Evolutionary conservation across 1,139 yeast species (phyloP), one percentile per base, ranked within the genome.

Genomic region (Lodderomyces beijingensis): DNA sequence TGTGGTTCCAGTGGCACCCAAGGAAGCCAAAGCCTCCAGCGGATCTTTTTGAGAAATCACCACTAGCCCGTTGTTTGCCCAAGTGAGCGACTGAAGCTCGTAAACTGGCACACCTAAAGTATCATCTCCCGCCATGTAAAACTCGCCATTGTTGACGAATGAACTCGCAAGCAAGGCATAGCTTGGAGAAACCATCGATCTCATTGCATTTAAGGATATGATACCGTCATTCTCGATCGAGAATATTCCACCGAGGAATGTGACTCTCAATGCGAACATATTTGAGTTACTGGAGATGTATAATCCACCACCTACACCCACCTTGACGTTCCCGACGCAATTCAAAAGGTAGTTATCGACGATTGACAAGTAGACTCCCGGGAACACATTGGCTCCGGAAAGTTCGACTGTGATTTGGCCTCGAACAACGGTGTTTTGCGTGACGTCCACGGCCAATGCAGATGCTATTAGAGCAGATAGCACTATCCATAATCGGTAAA

Each of bases 331-430:
- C 11, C 62, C 62, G 15, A 46, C 43, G 28, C 51, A 39, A 3
- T 47, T 34, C 14, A 51, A 39, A 25, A 43, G 31, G 13, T 53
- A 52, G 36, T 58, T 58, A 39, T 59, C 46, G 32, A 59, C 39
- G 21, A 60, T 50, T 16, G 67, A 58, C 55, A 55, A 60, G 36
- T 46, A 57, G 9, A 47, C 61, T 31, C 56, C 59, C 10, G 49
- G 45, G 10, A 46, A 41, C 30, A 62, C 46, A 5, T 40, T 42
- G n/a, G 55, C 15, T 10, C 27, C 27, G 5, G 27, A 6, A n/a
- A 25, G 15, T 8, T 20, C 21, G 11, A 28, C 25, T 6, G n/a
- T 25, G n/a, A 28, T 15, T 18, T 28, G 30, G 9, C 30, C 30
- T 18, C 30, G 19, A 12, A 10, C 4, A 4, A 25, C 15, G n/a